phyloP scores from a whole-genome alignment of 106 monocot genomes.

The Triglochin maritima region DNA sequence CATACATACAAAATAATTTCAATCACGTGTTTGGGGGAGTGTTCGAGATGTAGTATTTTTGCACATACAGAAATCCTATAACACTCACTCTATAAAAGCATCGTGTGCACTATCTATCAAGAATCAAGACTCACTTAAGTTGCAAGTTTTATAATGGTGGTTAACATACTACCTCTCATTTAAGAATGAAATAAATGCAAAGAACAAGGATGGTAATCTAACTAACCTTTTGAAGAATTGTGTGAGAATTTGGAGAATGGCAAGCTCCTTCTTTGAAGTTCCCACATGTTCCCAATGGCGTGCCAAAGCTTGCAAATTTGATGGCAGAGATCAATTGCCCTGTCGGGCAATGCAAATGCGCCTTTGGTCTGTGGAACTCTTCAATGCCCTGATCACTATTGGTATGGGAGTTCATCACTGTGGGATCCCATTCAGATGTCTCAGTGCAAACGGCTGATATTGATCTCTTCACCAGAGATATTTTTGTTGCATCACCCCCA shows the following conservation, averaged over 20 bases:
- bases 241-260: conserved; percentile 61
- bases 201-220: not conserved
- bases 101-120: not conserved
- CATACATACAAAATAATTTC: too few relatives aligned
- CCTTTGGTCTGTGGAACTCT: conserved; percentile 43
- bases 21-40: not conserved
- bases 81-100: not conserved
- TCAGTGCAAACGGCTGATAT: conserved; percentile 77
- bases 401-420: conserved; percentile 65
- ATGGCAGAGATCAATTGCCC: conserved; percentile 80
- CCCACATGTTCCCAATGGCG: conserved; percentile 79
- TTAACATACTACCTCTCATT: too few relatives aligned
- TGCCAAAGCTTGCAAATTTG: conserved; percentile 95
- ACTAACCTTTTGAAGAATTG: conserved; percentile 60
- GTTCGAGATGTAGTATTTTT: not conserved
- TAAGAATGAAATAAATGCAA: not conserved
- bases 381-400: conserved; percentile 47
- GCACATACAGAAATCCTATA: not conserved
- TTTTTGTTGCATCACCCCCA: conserved; percentile 73
- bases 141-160: not conserved
- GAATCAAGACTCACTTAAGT: too few relatives aligned
- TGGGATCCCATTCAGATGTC: conserved; percentile 81
- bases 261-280: conserved; percentile 74
- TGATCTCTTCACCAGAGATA: conserved; percentile 58
- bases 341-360: conserved; percentile 59